Conservation (phyloP, 768 basidiomycete species). For the Multifurca ochricompacta region DNA sequence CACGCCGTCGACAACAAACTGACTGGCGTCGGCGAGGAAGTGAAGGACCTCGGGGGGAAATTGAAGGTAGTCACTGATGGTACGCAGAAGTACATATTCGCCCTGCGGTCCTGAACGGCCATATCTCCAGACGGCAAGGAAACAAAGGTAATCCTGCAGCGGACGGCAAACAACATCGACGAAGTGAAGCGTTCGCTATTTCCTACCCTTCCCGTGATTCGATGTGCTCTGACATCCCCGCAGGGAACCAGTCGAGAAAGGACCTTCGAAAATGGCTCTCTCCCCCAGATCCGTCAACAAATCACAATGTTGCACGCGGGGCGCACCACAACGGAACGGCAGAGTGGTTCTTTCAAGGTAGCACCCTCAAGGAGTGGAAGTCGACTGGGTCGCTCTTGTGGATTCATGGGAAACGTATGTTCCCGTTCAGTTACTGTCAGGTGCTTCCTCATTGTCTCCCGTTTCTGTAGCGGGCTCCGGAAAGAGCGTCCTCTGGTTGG, state of each 20-base stretch:
- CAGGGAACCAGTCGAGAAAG: not conserved
- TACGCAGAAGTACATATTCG: not conserved
- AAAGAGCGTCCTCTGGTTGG: too few species aligned
- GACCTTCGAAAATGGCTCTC: not conserved
- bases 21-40: not conserved
- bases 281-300: constrained; percentile 1
- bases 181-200: not conserved
- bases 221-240: not conserved
- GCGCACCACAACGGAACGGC: not conserved
- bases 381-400: not conserved
- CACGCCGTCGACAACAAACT: not conserved
- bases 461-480: too few species aligned
- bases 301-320: not conserved
- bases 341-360: not conserved
- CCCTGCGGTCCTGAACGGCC: not conserved
- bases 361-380: not conserved
- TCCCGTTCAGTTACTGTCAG: not conserved
- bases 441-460: not conserved
- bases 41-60: not conserved
- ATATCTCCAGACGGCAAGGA: not conserved
- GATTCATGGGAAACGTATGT: not conserved
- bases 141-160: not conserved
- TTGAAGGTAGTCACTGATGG: not conserved
- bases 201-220: not conserved
- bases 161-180: not conserved